A percentile compares a stretch with the other conserved stretches of the same genome.
These are phyloP conservation scores for Plasmodium relictum DNA, from an alignment of 169 alveolate genomes.

Conservation along the genomic window DNA sequence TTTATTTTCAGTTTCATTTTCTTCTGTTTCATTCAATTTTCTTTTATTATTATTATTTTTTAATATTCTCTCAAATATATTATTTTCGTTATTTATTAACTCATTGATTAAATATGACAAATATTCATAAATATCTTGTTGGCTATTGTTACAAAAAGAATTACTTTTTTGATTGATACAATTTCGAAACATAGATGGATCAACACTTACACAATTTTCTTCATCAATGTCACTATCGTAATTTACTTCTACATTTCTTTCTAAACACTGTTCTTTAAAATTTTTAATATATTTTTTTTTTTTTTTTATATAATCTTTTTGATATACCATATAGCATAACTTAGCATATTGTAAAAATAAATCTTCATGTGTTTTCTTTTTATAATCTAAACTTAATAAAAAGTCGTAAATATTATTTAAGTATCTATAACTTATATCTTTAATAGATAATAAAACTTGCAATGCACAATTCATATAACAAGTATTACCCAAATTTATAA, in stretches of 20 bases:
- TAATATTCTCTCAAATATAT: conserved; percentile 27
- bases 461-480: conserved; percentile 90
- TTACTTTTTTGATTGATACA: conserved; percentile 45
- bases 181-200: conserved; percentile 64
- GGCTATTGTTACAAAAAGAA: conserved; percentile 38
- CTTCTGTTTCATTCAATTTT: conserved; percentile 20
- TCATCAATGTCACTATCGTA: conserved; percentile 73
- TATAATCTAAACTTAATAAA: conserved; percentile 13
- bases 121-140: conserved; percentile 72
- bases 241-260: conserved; percentile 21
- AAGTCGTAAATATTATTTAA: conserved; percentile 14
- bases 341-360: conserved; percentile 47
- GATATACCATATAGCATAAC: conserved; percentile 40
- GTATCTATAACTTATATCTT: conserved; percentile 42
- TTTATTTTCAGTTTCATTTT: background rate
- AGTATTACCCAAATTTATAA: conserved; percentile 89
- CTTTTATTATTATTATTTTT: conserved; percentile 1
- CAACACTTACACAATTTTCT: conserved; percentile 46
- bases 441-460: conserved; percentile 81
- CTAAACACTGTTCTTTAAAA: conserved; percentile 38
- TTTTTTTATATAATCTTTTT: conserved; percentile 32
- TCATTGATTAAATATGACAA: conserved; percentile 33
- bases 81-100: conserved; percentile 49
- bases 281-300: conserved; percentile 58
- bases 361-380: conserved; percentile 43